These are phyloP conservation scores for Cyberlindnera nakhonratchasimensis DNA, from an alignment of 805 yeast species.

Conservation along the genomic window DNA sequence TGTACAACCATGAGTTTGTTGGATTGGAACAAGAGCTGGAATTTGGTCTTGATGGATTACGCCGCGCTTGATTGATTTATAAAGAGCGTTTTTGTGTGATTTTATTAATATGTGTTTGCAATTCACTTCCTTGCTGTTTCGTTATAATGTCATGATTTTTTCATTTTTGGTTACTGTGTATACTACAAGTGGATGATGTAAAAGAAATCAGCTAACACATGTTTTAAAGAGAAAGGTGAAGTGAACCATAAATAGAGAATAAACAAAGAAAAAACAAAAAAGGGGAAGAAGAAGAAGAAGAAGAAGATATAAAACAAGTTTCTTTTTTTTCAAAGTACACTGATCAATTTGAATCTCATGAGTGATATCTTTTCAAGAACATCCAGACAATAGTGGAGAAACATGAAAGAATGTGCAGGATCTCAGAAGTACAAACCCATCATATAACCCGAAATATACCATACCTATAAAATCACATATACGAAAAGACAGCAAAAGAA, in stretches of 20 bases:
- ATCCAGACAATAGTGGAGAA: background rate
- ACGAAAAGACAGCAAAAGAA: background rate
- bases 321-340: background rate
- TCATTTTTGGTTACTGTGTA: background rate
- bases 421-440: background rate
- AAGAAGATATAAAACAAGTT: background rate
- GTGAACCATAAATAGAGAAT: background rate
- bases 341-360: background rate
- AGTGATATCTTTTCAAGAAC: too few relatives aligned
- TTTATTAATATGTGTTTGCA: too few relatives aligned
- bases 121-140: too few relatives aligned
- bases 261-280: background rate
- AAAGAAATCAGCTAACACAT: conserved; percentile 1
- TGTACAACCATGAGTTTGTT: conserved; percentile 21
- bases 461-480: background rate
- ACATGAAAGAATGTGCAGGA: background rate
- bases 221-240: background rate
- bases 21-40: conserved; percentile 65
- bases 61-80: background rate
- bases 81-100: background rate
- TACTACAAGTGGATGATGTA: background rate
- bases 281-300: background rate
- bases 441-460: background rate
- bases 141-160: background rate
- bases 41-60: conserved; percentile 52